These are phyloP conservation scores for Acacia melanoxylon DNA, from an alignment of 306 rosid species.

Conservation along the genomic window DNA sequence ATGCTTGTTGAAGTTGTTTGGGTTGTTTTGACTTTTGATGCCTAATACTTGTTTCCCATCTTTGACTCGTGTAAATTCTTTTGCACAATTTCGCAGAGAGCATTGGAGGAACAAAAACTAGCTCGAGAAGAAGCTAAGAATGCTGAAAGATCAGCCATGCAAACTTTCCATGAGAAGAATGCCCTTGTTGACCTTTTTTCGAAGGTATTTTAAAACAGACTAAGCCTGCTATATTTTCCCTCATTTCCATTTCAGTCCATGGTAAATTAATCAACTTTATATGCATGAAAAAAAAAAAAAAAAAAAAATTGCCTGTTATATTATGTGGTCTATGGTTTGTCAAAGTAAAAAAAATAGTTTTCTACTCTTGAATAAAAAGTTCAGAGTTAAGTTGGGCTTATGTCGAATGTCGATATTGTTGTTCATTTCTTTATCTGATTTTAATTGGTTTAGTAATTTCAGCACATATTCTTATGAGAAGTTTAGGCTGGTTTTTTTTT, in stretches of 20 bases:
- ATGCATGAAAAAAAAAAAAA: neutral
- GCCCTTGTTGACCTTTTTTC: conserved; percentile 63
- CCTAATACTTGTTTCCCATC: conserved; percentile 16
- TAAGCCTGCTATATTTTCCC: neutral
- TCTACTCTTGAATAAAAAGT: neutral
- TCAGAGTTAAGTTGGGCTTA: neutral
- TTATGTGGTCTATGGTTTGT: neutral
- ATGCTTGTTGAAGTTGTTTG: conserved; percentile 19
- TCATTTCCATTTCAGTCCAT: neutral
- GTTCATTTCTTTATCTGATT: neutral
- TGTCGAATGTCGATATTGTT: neutral
- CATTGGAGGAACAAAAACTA: conserved; percentile 74
- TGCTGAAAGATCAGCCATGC: conserved; percentile 77
- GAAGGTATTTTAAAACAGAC: conserved; percentile 55
- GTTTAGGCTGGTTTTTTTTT: neutral
- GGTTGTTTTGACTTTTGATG: neutral
- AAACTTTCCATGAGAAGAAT: conserved; percentile 68
- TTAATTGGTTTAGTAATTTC: conserved; percentile 19
- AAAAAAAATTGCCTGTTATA: neutral
- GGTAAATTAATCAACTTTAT: neutral
- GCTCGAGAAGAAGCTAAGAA: conserved; percentile 75
- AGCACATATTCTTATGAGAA: neutral
- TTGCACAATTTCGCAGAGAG: conserved; percentile 49
- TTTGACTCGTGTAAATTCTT: conserved; percentile 21
- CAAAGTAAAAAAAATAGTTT: neutral